Conservation (phyloP, 495 filamentous ascomycete genomes). For the Darksidea phi region DNA sequence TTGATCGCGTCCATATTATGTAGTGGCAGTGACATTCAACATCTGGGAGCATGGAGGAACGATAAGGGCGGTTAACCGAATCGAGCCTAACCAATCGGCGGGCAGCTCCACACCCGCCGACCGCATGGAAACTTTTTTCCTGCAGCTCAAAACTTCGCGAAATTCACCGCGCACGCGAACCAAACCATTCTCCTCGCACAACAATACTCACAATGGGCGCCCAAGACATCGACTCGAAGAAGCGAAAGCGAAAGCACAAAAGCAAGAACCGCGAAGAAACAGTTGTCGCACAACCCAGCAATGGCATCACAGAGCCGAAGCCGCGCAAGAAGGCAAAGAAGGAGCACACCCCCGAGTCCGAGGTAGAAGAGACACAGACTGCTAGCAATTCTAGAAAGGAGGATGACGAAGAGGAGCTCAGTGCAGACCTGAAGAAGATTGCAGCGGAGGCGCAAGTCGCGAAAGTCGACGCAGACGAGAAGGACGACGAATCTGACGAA, state of each 20-base stretch:
- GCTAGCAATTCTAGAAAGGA: slow-evolving; percentile 20
- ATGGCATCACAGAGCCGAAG: slow-evolving; percentile 20
- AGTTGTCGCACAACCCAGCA: slow-evolving; percentile 5
- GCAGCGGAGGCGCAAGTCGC: slow-evolving; percentile 24
- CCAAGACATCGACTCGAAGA: slow-evolving; percentile 36
- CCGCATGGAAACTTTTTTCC: slow-evolving; percentile 25
- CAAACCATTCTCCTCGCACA: neutral
- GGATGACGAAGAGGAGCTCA: slow-evolving; percentile 38
- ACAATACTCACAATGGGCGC: slow-evolving; percentile 28
- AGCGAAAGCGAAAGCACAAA: slow-evolving; percentile 42
- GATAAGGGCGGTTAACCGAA: too few relatives aligned
- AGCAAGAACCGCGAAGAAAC: slow-evolving; percentile 24
- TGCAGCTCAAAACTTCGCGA: neutral
- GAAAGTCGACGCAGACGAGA: slow-evolving; percentile 12
- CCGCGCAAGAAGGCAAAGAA: slow-evolving; percentile 42
- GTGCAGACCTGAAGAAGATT: slow-evolving; percentile 38
- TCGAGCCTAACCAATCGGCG: neutral
- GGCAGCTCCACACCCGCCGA: neutral
- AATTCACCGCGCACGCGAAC: neutral
- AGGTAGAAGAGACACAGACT: slow-evolving; percentile 8
- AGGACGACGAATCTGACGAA: slow-evolving; percentile 15
- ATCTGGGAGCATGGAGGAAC: too few relatives aligned
- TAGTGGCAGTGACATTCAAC: too few relatives aligned
- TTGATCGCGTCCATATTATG: too few relatives aligned
- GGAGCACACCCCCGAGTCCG: slow-evolving; percentile 26